Evolutionary conservation across 2,329 filamentous ascomycete genomes (phyloP).

Genomic region (Penicillium digitatum): DNA sequence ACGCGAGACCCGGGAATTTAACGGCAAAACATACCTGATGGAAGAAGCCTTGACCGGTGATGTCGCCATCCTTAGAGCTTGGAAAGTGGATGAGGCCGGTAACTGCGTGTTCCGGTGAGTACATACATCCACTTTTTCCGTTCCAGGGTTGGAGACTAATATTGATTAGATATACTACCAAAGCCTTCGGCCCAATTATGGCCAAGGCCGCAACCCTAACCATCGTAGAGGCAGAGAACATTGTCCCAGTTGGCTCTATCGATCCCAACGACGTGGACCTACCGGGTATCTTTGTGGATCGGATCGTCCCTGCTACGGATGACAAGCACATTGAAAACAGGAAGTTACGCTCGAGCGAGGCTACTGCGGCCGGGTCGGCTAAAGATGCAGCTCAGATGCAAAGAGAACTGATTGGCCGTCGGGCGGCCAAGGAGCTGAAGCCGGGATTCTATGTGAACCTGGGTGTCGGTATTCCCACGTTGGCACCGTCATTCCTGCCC

Average conservation of each 20-base stretch:
- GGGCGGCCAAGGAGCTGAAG: slow-evolving; percentile 77
- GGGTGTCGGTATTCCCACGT: slow-evolving; percentile 63
- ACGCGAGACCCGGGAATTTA: slow-evolving; percentile 69
- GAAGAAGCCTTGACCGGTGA: slow-evolving; percentile 72
- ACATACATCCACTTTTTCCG: too few relatives aligned
- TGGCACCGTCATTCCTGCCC: slow-evolving; percentile 74
- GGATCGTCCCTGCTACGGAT: slow-evolving; percentile 69
- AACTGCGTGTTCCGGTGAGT: slow-evolving; percentile 72
- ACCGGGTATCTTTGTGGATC: slow-evolving; percentile 77
- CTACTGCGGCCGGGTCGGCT: slow-evolving; percentile 35
- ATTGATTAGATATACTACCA: slow-evolving; percentile 58
- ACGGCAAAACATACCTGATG: slow-evolving; percentile 70
- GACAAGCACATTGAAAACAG: slow-evolving; percentile 69
- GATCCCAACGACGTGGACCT: slow-evolving; percentile 71
- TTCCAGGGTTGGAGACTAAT: background rate
- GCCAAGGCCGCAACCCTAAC: slow-evolving; percentile 73
- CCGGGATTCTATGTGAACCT: slow-evolving; percentile 44
- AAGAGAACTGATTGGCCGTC: slow-evolving; percentile 63
- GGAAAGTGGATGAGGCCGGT: slow-evolving; percentile 70
- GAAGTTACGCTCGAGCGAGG: slow-evolving; percentile 50
- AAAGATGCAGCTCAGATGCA: slow-evolving; percentile 36
- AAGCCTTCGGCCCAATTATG: slow-evolving; percentile 71
- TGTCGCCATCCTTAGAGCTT: slow-evolving; percentile 71
- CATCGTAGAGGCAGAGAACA: slow-evolving; percentile 81
- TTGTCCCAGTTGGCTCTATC: slow-evolving; percentile 70